Conservation (phyloP, 148 eudicot species). For the Talinum fruticosum region DNA sequence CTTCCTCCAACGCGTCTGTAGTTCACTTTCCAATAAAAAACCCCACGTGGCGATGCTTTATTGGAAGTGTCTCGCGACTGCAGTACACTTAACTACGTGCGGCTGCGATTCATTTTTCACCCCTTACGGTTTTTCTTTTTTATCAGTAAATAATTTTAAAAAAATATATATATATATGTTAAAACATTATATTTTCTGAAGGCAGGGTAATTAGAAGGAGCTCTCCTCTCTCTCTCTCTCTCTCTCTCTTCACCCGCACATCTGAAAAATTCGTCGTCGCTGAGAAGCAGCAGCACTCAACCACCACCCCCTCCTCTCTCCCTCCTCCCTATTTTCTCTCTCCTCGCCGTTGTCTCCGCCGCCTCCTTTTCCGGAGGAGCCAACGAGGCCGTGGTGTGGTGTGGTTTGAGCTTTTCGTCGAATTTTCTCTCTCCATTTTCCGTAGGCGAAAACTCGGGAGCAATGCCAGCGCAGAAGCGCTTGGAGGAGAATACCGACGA, state of each 20-base stretch:
- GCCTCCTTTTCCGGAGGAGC: neutral
- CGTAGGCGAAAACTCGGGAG: too few relatives aligned
- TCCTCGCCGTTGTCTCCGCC: neutral
- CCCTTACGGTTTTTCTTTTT: too few relatives aligned
- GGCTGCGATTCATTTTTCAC: neutral
- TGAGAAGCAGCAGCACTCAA: constrained; percentile 29
- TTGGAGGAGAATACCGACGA: constrained; percentile 24
- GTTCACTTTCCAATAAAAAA: too few relatives aligned
- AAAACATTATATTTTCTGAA: neutral
- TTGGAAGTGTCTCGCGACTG: too few relatives aligned
- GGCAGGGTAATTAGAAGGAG: neutral
- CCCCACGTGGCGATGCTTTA: too few relatives aligned
- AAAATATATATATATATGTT: neutral
- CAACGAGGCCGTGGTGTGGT: neutral
- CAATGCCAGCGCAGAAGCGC: constrained; percentile 58
- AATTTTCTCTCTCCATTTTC: too few relatives aligned
- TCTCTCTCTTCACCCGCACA: neutral
- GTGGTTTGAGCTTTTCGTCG: neutral
- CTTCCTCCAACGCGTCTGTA: neutral
- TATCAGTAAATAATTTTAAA: too few relatives aligned
- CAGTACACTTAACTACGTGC: too few relatives aligned
- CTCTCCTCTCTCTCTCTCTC: neutral
- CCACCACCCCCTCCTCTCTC: constrained; percentile 22
- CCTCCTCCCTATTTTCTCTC: constrained; percentile 18
- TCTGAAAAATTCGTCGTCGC: constrained; percentile 14